These are phyloP conservation scores for Cladosporium sp. DNA, from an alignment of 2,329 filamentous ascomycete genomes.

Conservation along the genomic window DNA sequence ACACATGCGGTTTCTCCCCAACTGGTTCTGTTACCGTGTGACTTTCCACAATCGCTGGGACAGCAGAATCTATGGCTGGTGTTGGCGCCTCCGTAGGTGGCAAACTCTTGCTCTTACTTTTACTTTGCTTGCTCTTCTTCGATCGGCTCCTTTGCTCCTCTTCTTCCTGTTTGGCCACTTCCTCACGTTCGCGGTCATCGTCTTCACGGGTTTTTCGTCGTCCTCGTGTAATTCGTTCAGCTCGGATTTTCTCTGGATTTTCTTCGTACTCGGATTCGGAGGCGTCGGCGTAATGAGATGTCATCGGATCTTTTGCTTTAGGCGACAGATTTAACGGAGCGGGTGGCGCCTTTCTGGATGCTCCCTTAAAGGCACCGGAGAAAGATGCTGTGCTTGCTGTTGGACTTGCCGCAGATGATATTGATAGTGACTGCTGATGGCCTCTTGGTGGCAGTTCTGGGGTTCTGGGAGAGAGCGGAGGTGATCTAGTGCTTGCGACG, in stretches of 20 bases:
- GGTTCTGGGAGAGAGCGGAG: slow-evolving; percentile 21
- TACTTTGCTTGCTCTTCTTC: slow-evolving; percentile 63
- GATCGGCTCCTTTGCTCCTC: slow-evolving; percentile 66
- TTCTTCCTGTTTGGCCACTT: slow-evolving; percentile 56
- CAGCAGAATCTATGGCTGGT: background rate
- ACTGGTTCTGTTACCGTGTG: background rate
- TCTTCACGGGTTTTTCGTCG: slow-evolving; percentile 81
- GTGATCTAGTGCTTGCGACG: slow-evolving; percentile 17
- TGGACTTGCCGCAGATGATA: slow-evolving; percentile 11
- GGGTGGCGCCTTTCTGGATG: slow-evolving; percentile 72
- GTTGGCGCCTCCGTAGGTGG: slow-evolving; percentile 20
- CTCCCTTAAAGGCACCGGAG: slow-evolving; percentile 19
- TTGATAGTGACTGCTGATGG: slow-evolving; percentile 10
- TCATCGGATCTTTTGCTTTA: slow-evolving; percentile 10
- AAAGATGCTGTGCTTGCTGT: slow-evolving; percentile 15
- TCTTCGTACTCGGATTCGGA: slow-evolving; percentile 83
- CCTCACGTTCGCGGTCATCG: slow-evolving; percentile 73
- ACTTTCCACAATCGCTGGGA: background rate
- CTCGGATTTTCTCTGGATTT: slow-evolving; percentile 47
- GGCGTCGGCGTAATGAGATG: slow-evolving; percentile 47
- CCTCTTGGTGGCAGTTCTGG: slow-evolving; percentile 15
- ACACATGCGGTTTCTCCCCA: slow-evolving; percentile 6
- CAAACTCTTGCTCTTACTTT: slow-evolving; percentile 35
- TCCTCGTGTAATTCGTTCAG: slow-evolving; percentile 50
- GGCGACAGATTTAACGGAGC: slow-evolving; percentile 69